These are phyloP conservation scores for Nakaseomyces nivariensis DNA, from an alignment of 1,139 yeast genomes.

Conservation along the genomic window DNA sequence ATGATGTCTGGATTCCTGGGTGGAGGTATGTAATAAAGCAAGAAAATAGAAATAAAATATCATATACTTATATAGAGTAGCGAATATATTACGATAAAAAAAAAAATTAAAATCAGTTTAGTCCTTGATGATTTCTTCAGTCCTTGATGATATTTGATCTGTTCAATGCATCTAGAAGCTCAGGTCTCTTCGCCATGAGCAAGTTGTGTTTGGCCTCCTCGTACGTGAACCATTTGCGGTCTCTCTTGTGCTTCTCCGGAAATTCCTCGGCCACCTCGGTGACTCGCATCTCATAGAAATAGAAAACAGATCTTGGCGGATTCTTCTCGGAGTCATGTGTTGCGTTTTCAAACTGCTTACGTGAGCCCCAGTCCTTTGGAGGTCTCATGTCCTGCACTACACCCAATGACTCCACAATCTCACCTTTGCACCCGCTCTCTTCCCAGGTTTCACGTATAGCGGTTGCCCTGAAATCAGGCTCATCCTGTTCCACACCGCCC, in stretches of 20 bases:
- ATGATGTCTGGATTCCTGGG: conserved; percentile 75
- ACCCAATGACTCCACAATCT: conserved; percentile 46
- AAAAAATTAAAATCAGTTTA: background rate
- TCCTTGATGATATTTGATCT: conserved; percentile 26
- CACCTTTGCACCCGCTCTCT: conserved; percentile 84
- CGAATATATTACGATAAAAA: background rate
- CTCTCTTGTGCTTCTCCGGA: conserved; percentile 62
- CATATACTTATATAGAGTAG: background rate
- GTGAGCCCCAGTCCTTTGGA: conserved; percentile 43
- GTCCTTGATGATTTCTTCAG: conserved; percentile 10
- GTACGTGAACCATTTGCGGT: conserved; percentile 67
- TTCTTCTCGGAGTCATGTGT: conserved; percentile 16
- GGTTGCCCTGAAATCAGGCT: conserved; percentile 40
- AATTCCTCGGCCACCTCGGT: conserved; percentile 47
- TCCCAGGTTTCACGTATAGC: conserved; percentile 96
- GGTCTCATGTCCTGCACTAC: conserved; percentile 62
- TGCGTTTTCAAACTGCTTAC: conserved; percentile 19
- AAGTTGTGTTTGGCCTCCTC: conserved; percentile 64
- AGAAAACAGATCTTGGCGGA: conserved; percentile 67
- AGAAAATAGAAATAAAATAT: background rate
- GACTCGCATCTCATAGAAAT: conserved; percentile 68
- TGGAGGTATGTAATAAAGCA: conserved; percentile 16
- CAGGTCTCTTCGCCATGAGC: conserved; percentile 51
- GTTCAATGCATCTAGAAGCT: conserved; percentile 55
- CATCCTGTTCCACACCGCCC: conserved; percentile 91